Conservation (phyloP, 257 asterid genomes). For the Fraxinus excelsior region DNA sequence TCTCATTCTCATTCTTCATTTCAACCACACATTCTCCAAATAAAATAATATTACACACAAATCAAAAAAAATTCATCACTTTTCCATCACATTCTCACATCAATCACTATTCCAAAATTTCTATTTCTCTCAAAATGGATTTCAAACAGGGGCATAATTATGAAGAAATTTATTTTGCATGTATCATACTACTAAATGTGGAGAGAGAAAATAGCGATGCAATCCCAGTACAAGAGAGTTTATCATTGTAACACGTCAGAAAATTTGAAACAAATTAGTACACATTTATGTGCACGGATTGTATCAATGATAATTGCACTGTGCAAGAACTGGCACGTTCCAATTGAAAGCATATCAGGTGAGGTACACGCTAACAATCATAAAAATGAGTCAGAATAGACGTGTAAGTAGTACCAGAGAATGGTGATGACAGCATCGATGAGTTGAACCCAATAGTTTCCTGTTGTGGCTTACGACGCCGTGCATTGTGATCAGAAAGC, state of each 20-base stretch:
- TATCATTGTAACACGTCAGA: neutral
- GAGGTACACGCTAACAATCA: neutral
- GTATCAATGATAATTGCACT: slow-evolving; percentile 5
- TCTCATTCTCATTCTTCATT: too few relatives aligned
- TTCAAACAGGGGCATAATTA: too few relatives aligned
- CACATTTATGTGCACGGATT: neutral
- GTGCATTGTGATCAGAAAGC: slow-evolving; percentile 90
- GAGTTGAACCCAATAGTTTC: slow-evolving; percentile 65
- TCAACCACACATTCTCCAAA: too few relatives aligned
- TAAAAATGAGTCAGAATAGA: neutral
- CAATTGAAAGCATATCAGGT: neutral
- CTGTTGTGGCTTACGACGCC: slow-evolving; percentile 89
- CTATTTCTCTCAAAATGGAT: too few relatives aligned
- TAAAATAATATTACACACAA: too few relatives aligned
- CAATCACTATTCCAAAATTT: too few relatives aligned
- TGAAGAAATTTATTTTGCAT: neutral
- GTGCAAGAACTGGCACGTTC: neutral
- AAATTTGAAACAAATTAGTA: neutral
- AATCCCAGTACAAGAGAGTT: neutral
- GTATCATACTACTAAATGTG: neutral
- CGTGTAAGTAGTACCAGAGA: slow-evolving; percentile 52
- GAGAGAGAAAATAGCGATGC: neutral
- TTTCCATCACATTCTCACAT: too few relatives aligned
- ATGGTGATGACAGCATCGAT: slow-evolving; percentile 54
- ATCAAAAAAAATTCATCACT: too few relatives aligned